Evolutionary conservation across 768 basidiomycete species (phyloP).

Genomic region (Kwoniella sp.): DNA sequence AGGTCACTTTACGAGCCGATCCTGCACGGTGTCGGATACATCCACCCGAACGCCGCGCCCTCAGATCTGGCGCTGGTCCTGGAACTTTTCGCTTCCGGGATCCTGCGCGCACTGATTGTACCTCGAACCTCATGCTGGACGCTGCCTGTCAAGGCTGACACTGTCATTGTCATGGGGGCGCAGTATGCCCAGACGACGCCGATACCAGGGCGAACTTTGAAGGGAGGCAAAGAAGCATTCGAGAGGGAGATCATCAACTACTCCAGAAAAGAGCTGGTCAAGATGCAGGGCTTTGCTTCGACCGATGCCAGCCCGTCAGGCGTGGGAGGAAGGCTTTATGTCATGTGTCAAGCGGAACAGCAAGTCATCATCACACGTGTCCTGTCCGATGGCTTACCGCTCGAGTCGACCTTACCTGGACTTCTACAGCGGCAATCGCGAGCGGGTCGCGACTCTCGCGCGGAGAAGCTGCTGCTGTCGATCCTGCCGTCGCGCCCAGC

Average conservation of each 20-base stretch:
- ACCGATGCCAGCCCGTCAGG: constrained; percentile 22
- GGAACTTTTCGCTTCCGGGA: constrained; percentile 73
- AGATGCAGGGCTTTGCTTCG: constrained; percentile 81
- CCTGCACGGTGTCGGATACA: constrained; percentile 81
- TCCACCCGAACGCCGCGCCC: constrained; percentile 66
- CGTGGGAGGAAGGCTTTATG: constrained; percentile 59
- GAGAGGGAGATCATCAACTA: constrained; percentile 77
- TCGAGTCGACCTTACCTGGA: constrained; percentile 70
- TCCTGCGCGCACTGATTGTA: constrained; percentile 72
- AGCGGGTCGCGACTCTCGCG: not conserved
- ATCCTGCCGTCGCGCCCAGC: constrained; percentile 28
- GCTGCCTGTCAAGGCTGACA: constrained; percentile 73
- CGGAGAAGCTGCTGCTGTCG: constrained; percentile 19
- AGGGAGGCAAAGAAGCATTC: constrained; percentile 4
- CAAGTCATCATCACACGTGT: constrained; percentile 76
- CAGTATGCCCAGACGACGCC: constrained; percentile 60
- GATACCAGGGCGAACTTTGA: constrained; percentile 35
- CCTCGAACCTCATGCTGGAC: constrained; percentile 84
- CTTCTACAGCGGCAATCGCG: constrained; percentile 32
- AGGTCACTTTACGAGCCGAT: constrained; percentile 64
- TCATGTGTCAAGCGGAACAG: constrained; percentile 86
- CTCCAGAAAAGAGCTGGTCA: constrained; percentile 69
- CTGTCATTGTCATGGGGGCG: constrained; percentile 86
- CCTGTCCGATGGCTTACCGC: constrained; percentile 78
- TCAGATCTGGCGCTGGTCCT: constrained; percentile 69